Evolutionary conservation across 106 monocot genomes (phyloP), one percentile per base, ranked within the genome.

Genomic region (Dendrobium catenatum): DNA sequence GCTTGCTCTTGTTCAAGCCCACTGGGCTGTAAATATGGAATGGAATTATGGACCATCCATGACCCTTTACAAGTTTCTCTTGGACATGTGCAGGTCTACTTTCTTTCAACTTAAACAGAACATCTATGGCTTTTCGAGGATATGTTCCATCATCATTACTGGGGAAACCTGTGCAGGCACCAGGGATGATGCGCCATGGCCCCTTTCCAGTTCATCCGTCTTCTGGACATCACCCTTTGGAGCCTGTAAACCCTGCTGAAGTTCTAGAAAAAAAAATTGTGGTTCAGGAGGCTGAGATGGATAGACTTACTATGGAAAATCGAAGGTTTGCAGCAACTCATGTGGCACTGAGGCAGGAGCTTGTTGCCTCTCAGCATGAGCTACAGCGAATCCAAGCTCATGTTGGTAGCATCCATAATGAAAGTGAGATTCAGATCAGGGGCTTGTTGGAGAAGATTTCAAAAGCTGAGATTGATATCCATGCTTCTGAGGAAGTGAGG

Each of bases 111-210:
- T 43, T 26, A 3, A 18, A 19, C 74, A 20, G 20, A 74, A n/a
- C 43, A 20, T 44, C 2, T 26, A 90, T 87, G 87, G 80, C 87
- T 81, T 42, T 81, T 3, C 85, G 85, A 78, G 89, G 91, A 33
- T 85, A 77, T 77, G 29, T 82, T 41, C 82, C 84, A 66, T 40
- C 83, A 66, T 27, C 85, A 59, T 85, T 79, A 66, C 85, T 84
- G 42, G 83, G 88, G 24, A 84, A 66, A 26, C 19, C 82, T 40
- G 82, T 80, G 44, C 89, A 91, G 80, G 87, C 89, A 49, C 86
- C 95, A 15, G 88, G 93, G 64, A 85, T 87, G 87, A 87, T 91
- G 89, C 90, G 85, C 29, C 86, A 93, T 83, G 95, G 85, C 24
- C 85, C 95, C 15, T 79, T 86, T 80, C 88, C 88, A 81, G 72